phyloP scores from a whole-genome alignment of 2,329 filamentous ascomycete genomes.

The Penicillium digitatum region DNA sequence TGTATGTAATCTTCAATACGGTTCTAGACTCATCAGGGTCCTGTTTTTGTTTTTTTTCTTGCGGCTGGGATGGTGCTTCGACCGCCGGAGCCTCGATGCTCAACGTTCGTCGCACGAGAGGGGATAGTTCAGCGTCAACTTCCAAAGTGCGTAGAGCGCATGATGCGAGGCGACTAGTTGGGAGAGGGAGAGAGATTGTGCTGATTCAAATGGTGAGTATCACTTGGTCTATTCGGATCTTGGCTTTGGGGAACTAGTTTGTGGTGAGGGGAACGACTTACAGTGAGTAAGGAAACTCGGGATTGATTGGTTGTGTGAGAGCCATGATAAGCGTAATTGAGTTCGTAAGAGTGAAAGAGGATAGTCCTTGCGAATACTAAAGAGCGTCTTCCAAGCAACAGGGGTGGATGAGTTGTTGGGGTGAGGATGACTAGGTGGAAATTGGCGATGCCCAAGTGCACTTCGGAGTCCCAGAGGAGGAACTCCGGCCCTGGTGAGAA shows the following conservation, averaged over 20 bases:
- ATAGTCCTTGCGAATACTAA: not conserved
- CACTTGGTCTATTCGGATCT: not conserved
- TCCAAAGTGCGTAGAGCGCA: slow-evolving; percentile 70
- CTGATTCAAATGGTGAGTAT: slow-evolving; percentile 43
- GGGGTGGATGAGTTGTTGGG: not conserved
- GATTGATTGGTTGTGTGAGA: slow-evolving; percentile 15
- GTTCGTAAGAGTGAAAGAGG: not conserved
- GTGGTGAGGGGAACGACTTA: slow-evolving; percentile 20
- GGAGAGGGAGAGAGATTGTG: slow-evolving; percentile 74
- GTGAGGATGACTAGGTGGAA: not conserved
- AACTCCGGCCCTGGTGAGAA: not conserved
- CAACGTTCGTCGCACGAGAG: slow-evolving; percentile 71
- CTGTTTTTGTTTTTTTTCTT: slow-evolving; percentile 24
- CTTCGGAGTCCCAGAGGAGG: not conserved
- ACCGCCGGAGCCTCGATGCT: slow-evolving; percentile 45
- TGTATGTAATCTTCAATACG: slow-evolving; percentile 71
- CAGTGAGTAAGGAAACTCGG: slow-evolving; percentile 41
- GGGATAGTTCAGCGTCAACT: slow-evolving; percentile 86
- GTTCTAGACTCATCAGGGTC: slow-evolving; percentile 40
- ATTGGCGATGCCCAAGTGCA: not conserved
- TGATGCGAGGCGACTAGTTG: slow-evolving; percentile 70
- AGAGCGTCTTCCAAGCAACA: not conserved
- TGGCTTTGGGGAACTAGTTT: slow-evolving; percentile 3
- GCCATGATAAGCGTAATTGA: slow-evolving; percentile 16
- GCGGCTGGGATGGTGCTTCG: slow-evolving; percentile 17